Base-by-base conservation (phyloP, 2,329 filamentous ascomycete genomes). In the Stromatinia cepivora region DNA sequence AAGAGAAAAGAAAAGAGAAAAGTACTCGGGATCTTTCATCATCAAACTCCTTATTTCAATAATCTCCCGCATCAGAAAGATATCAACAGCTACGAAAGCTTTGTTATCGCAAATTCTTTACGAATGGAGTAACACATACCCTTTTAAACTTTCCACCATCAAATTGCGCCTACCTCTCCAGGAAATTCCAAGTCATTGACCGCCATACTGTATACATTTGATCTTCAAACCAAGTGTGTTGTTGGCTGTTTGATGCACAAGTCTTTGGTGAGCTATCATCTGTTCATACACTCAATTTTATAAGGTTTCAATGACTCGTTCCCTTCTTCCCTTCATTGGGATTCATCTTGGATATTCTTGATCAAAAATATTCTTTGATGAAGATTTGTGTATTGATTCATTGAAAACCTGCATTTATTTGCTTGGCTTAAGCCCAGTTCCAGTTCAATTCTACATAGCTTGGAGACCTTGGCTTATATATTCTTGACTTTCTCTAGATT, bases 391-490 rank as follows among this genome's bases (percentile, higher is more conserved):
- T 31, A 22, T 34, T 61, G 25, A 46, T 46, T n/a, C 39, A 46
- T 31, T 31, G 57, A 42, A 17, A 46, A 13, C 8, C 20, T 34
- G 31, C 53, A 11, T 61, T 17, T 22, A 25, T n/a, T 25, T 13
- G 25, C 48, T 52, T n/a, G 11, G 17, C 53, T 56, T 46, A 31
- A 36, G 7, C 22, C 13, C 6, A 52, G 20, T 63, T 46, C 28
- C 34, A 63, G 31, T 34, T 52, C 59, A 63, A 36, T 63, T 52
- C 48, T 22, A 39, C 31, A 28, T 52, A 52, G n/a, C 61, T 52
- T 52, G 46, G 61, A 46, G 63, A 58, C 68, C 66, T 70, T 63
- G 64, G 73, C 74, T 76, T 71, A 77, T 75, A 73, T 73, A 70
- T 73, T 34, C 61, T 48, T 59, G 67, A 64, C 54, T 15, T 42